Evolutionary conservation across 768 basidiomycete genomes (phyloP), one percentile per base, ranked within the genome.

Genomic region (Tricholoma terreum): DNA sequence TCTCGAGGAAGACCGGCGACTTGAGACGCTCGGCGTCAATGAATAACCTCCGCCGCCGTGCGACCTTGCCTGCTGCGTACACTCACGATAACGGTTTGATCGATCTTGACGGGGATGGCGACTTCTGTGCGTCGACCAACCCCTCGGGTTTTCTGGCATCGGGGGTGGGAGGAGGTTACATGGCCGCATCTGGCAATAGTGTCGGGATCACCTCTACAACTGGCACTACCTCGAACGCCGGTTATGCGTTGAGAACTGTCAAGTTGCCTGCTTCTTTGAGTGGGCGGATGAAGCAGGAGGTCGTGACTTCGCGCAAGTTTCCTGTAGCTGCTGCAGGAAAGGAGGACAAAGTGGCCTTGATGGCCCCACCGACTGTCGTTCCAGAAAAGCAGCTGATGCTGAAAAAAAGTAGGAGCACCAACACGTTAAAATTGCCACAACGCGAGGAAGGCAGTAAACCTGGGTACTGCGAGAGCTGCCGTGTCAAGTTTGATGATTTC

Each of bases 401-500:
- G 50, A 80, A 83, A 65, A 93, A 90, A 73, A 89, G 89, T 67
- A 83, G 84, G 61, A 93, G 90, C 63, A 92, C 89, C 52, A 90
- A 90, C 67, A 90, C 87, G 1, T 72, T 92, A 48, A 79, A 81
- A 65, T 75, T 90, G 55, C 85, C 89, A 7, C 86, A 84, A 66
- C 84, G 91, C 36, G 90, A 94, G 57, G 93, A 96, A 74, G 86
- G 85, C 15, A 84, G 81, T 60, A 98, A 97, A 65, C 89, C 95
- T 4, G 97, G 97, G 4, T 98, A 98, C 72, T 99, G 97, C 71
- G 97, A 99, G 72, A 95, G 94, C 69, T 99, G 97, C 71, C 83
- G 96, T 36, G 67, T 80, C 55, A 93, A 93, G 71, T 99, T 95
- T 66, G 86, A 89, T 0, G 89, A 96, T 71, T 96, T 98, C 65